Evolutionary conservation across 192 early-diverging fungal species (phyloP).

Genomic region (Anaeromyces robustus): DNA sequence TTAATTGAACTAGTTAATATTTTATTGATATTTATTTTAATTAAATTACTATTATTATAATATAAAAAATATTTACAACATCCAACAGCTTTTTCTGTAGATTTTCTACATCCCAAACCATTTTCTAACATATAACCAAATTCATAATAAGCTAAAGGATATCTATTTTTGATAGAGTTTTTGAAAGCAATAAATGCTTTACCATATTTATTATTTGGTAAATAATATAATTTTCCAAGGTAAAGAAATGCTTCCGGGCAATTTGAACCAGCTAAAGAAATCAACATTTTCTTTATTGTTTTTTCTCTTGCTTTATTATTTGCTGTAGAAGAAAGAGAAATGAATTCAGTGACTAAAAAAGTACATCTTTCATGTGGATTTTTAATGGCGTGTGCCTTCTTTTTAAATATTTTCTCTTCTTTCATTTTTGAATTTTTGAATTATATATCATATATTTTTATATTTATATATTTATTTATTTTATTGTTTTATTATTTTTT

Average conservation of each 20-base stretch:
- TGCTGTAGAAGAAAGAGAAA: background rate
- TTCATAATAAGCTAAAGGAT: background rate
- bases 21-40: no score
- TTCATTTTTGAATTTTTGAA: background rate
- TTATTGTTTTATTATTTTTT: no score
- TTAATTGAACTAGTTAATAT: no score
- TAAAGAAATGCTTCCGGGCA: background rate
- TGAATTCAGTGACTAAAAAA: background rate
- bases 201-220: background rate
- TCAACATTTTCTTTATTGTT: background rate
- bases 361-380: background rate
- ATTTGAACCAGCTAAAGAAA: background rate
- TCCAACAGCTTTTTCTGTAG: background rate
- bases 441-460: no score
- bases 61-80: background rate
- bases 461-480: no score
- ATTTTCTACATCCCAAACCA: background rate
- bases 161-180: background rate
- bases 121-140: background rate
- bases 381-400: background rate
- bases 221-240: background rate
- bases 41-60: no score
- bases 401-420: background rate
- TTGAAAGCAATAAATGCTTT: background rate
- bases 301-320: background rate